phyloP scores from a whole-genome alignment of 257 asterid species.

The Prunella vulgaris region DNA sequence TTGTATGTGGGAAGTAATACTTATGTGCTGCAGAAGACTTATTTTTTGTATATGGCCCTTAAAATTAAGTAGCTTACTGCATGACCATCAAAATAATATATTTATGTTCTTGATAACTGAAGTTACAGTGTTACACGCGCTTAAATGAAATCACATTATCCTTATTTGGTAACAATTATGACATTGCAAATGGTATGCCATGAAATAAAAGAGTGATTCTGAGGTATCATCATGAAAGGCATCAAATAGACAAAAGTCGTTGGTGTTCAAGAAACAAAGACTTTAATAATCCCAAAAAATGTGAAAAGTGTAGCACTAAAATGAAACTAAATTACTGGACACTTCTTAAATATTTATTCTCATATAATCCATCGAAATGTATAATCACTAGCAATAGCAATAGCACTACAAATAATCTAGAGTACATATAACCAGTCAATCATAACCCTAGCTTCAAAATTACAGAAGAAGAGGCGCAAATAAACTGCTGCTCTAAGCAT shows the following conservation, averaged over 20 bases:
- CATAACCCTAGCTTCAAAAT: constrained; percentile 18
- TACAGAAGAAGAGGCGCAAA: not conserved
- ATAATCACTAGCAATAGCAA: constrained; percentile 3
- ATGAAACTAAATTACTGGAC: not conserved
- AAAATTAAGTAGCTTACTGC: not conserved
- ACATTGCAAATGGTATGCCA: not conserved
- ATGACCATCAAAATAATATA: not conserved
- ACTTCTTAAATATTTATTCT: not conserved
- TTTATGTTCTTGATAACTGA: constrained; percentile 4
- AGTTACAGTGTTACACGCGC: not conserved
- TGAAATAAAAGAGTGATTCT: not conserved
- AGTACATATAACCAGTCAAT: constrained; percentile 1
- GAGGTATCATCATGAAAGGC: not conserved
- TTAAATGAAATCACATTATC: not conserved
- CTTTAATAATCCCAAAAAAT: not conserved
- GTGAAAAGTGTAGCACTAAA: not conserved
- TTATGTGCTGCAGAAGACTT: not conserved
- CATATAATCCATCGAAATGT: constrained; percentile 1
- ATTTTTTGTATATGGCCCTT: not conserved
- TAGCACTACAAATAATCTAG: constrained; percentile 5
- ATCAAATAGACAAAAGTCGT: not conserved
- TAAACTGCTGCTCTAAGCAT: constrained; percentile 1
- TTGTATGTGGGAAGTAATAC: not conserved
- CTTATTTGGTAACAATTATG: not conserved
- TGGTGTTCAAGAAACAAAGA: constrained; percentile 10